These are phyloP conservation scores for Aureobasidium sp. DNA, from an alignment of 2,329 filamentous ascomycete species.

Conservation along the genomic window DNA sequence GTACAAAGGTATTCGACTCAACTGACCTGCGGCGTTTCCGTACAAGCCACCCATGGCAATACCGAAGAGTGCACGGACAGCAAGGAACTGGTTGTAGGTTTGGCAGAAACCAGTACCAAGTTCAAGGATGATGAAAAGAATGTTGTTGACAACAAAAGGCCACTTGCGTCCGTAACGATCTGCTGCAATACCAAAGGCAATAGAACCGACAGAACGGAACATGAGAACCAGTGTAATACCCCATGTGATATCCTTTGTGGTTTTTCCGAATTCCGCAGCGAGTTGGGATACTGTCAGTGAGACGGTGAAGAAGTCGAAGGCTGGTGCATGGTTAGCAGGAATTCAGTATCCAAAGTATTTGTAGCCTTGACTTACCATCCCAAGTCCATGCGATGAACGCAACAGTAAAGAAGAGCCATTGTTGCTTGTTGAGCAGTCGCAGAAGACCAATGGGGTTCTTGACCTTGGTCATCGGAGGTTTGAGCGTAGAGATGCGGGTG, in stretches of 20 bases:
- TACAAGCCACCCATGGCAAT: slow-evolving; percentile 30
- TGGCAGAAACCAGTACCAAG: slow-evolving; percentile 30
- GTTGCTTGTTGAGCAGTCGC: slow-evolving; percentile 39
- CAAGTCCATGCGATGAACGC: slow-evolving; percentile 20
- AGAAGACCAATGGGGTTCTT: slow-evolving; percentile 42
- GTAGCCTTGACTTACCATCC: slow-evolving; percentile 19
- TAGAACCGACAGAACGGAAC: slow-evolving; percentile 25
- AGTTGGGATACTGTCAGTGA: slow-evolving; percentile 44
- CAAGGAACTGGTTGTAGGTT: slow-evolving; percentile 30
- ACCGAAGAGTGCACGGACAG: slow-evolving; percentile 29
- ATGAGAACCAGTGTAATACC: slow-evolving; percentile 36
- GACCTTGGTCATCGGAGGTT: slow-evolving; percentile 45
- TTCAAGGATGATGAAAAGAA: slow-evolving; percentile 30
- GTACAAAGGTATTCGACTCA: no score
- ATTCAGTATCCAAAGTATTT: no score
- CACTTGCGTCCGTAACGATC: slow-evolving; percentile 28
- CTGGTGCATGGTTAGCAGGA: not conserved
- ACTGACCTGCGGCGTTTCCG: slow-evolving; percentile 21
- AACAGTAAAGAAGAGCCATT: slow-evolving; percentile 47
- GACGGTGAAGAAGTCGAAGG: slow-evolving; percentile 39
- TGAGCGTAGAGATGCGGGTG: slow-evolving; percentile 45
- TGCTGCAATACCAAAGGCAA: slow-evolving; percentile 23
- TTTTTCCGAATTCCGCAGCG: slow-evolving; percentile 42
- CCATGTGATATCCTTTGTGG: slow-evolving; percentile 49
- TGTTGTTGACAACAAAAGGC: slow-evolving; percentile 29